Evolutionary conservation across 2,329 filamentous ascomycete genomes (phyloP).

Genomic region (Fusarium globosum): DNA sequence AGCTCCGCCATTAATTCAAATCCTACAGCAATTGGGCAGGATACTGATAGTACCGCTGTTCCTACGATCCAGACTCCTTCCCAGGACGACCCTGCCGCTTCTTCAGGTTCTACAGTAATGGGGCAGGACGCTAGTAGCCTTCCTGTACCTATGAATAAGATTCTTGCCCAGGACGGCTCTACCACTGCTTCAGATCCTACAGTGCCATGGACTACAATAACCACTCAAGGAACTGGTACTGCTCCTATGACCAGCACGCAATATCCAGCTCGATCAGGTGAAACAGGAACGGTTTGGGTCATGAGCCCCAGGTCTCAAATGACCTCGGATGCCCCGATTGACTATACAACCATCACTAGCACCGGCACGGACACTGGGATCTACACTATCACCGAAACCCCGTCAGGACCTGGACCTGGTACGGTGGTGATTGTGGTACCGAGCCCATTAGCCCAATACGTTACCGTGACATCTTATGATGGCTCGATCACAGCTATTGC

Average conservation of each 20-base stretch:
- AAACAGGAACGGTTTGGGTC: not conserved
- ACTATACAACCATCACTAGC: not conserved
- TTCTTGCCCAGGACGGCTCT: not conserved
- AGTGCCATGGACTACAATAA: not conserved
- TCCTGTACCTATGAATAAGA: too few relatives aligned
- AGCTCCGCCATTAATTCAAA: not conserved
- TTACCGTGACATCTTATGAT: not conserved
- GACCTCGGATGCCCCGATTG: not conserved
- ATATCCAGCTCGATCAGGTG: not conserved
- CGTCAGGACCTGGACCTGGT: not conserved
- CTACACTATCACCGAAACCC: not conserved
- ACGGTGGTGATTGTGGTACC: not conserved
- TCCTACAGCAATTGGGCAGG: not conserved
- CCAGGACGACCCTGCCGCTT: not conserved
- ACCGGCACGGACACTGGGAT: not conserved
- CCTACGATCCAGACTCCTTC: not conserved
- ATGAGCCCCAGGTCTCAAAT: not conserved
- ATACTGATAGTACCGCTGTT: not conserved
- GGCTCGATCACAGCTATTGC: accelerated
- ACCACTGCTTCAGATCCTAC: not conserved
- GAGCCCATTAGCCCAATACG: not conserved
- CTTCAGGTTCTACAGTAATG: not conserved
- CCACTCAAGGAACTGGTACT: not conserved
- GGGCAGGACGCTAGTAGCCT: too few relatives aligned
- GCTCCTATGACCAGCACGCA: not conserved